phyloP scores from a whole-genome alignment of 306 rosid genomes.

The Heteromeles arbutifolia region DNA sequence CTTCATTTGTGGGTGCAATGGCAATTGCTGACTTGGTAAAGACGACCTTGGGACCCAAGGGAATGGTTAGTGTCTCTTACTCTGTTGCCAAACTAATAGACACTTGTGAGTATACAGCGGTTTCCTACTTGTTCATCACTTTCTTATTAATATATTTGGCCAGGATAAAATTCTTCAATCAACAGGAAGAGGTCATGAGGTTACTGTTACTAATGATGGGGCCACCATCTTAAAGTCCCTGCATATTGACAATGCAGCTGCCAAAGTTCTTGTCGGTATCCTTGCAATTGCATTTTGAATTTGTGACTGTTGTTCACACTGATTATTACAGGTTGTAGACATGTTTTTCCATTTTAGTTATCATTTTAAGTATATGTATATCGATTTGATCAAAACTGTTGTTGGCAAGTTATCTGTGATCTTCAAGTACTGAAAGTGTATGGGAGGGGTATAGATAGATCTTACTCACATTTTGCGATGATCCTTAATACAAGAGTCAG shows the following conservation, averaged over 20 bases:
- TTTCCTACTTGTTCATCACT: neutral
- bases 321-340: neutral
- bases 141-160: slow-evolving; percentile 9
- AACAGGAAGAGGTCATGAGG: slow-evolving; percentile 81
- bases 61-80: slow-evolving; percentile 54
- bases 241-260: slow-evolving; percentile 95
- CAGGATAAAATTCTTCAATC: slow-evolving; percentile 98
- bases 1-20: slow-evolving; percentile 91
- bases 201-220: slow-evolving; percentile 91
- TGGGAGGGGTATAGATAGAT: neutral
- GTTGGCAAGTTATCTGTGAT: neutral
- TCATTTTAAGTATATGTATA: neutral
- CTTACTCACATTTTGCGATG: neutral
- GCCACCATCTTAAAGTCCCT: slow-evolving; percentile 97
- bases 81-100: neutral
- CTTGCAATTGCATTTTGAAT: slow-evolving; percentile 23
- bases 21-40: slow-evolving; percentile 96
- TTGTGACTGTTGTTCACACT: neutral
- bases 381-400: neutral
- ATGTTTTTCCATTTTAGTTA: neutral
- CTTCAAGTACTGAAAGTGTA: neutral
- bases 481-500: slow-evolving; percentile 56
- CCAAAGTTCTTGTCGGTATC: slow-evolving; percentile 99
- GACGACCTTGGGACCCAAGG: slow-evolving; percentile 95
- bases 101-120: neutral